Conservation (phyloP, 2,329 filamentous ascomycete species). For the Fusarium sacchari region DNA sequence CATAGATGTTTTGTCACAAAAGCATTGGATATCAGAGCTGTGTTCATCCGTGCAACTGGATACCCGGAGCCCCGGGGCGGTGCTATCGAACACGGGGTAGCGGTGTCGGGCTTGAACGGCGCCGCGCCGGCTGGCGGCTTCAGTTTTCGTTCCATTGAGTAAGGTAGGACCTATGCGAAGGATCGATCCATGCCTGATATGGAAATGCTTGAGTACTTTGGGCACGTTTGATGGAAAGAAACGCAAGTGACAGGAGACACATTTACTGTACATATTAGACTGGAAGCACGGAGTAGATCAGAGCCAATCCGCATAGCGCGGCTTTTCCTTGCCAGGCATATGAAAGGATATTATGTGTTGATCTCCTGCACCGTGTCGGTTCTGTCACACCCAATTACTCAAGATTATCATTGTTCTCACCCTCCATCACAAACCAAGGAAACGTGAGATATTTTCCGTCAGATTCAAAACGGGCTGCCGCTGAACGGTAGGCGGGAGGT, state of each 20-base stretch:
- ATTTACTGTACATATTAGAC: neutral
- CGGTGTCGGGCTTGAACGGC: slow-evolving; percentile 31
- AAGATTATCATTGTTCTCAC: slow-evolving; percentile 11
- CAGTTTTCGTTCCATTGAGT: slow-evolving; percentile 4
- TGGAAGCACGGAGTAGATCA: neutral
- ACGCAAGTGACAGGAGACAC: slow-evolving; percentile 8
- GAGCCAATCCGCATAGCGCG: slow-evolving; percentile 9
- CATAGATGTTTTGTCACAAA: slow-evolving; percentile 1
- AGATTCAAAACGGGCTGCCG: slow-evolving; percentile 14
- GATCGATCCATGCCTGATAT: slow-evolving; percentile 18
- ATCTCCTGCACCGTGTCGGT: slow-evolving; percentile 24
- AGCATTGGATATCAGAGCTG: slow-evolving; percentile 11
- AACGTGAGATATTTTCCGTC: slow-evolving; percentile 28
- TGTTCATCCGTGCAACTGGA: slow-evolving; percentile 6
- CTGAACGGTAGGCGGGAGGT: slow-evolving; percentile 11
- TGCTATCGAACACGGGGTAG: slow-evolving; percentile 11
- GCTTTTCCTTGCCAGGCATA: neutral
- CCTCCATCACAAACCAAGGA: slow-evolving; percentile 32
- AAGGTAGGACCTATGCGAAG: neutral
- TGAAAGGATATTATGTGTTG: slow-evolving; percentile 7
- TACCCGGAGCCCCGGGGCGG: slow-evolving; percentile 24
- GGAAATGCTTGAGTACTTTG: slow-evolving; percentile 4
- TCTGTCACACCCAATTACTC: slow-evolving; percentile 4
- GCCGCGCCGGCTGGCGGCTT: slow-evolving; percentile 18
- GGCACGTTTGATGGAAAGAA: slow-evolving; percentile 3